A percentile compares a stretch with the other conserved stretches of the same genome.
Evolutionary conservation across 129 eudicot species (phyloP).

Genomic region (Centrapalus pauciflorus): DNA sequence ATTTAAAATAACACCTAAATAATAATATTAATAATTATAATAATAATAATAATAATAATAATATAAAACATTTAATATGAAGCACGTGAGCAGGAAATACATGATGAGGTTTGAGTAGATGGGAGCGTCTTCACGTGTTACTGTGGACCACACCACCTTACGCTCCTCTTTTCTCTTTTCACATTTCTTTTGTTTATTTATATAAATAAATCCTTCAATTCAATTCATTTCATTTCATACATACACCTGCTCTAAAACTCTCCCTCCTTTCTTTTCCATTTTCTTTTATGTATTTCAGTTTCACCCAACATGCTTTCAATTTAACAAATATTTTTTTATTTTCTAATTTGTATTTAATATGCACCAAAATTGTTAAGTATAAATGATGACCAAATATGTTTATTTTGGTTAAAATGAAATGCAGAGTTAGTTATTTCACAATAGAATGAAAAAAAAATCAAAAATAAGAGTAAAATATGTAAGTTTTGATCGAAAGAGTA

Average conservation of each 20-base stretch:
- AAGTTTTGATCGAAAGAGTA: no score
- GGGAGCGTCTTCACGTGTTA: slow-evolving; percentile 39
- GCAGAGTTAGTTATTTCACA: no score
- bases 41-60: background rate
- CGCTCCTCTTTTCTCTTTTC: slow-evolving; percentile 28
- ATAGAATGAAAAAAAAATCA: no score
- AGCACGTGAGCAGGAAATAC: slow-evolving; percentile 24
- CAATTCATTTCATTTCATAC: no score
- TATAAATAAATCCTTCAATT: background rate
- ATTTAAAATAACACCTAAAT: background rate
- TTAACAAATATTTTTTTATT: background rate
- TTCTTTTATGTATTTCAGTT: slow-evolving; percentile 2
- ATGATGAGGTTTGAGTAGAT: slow-evolving; percentile 25
- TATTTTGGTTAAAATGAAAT: no score
- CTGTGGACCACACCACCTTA: slow-evolving; percentile 20
- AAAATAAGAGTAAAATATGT: no score
- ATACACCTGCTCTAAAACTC: background rate
- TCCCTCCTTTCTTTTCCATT: background rate
- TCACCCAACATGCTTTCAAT: background rate
- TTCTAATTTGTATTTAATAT: no score
- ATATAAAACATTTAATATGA: background rate
- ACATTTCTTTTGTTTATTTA: background rate
- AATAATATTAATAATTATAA: background rate
- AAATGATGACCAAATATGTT: no score
- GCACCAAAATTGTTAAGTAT: no score